Percentiles rank a stretch among this genome's conserved stretches.
phyloP scores from a whole-genome alignment of 371 early-diverging fungal species.

The Mucor piriformis region DNA sequence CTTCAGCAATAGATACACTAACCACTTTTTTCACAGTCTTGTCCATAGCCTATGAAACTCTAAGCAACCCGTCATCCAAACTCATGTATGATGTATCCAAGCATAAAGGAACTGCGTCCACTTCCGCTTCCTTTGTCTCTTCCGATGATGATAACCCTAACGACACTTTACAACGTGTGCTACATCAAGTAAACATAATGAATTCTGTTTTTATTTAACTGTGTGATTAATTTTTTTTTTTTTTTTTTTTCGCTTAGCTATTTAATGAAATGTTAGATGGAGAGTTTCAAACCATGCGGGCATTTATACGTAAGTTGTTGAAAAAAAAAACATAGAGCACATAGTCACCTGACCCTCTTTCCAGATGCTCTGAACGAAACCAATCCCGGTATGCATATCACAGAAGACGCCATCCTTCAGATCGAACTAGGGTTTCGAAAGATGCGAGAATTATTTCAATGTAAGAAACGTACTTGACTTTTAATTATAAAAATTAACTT shows the following conservation, averaged over 20 bases:
- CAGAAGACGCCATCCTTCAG: conserved; percentile 63
- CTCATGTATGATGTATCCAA: conserved; percentile 61
- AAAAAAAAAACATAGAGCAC: background rate
- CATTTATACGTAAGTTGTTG: conserved; percentile 60
- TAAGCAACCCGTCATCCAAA: conserved; percentile 58
- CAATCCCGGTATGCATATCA: conserved; percentile 59
- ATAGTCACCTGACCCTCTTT: conserved; percentile 11
- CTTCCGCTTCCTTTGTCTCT: conserved; percentile 33
- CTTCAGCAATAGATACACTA: background rate
- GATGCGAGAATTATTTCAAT: conserved; percentile 59
- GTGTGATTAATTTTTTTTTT: background rate
- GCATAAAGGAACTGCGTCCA: conserved; percentile 33
- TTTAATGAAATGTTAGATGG: conserved; percentile 72
- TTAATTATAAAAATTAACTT: background rate
- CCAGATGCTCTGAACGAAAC: conserved; percentile 54
- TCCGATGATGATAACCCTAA: conserved; percentile 34
- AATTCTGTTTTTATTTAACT: background rate
- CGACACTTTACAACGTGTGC: conserved; percentile 59
- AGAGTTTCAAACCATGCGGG: conserved; percentile 67
- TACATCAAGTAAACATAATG: conserved; percentile 53
- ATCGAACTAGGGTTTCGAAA: conserved; percentile 62
- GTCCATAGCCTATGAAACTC: conserved; percentile 64
- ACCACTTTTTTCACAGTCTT: conserved; percentile 38
- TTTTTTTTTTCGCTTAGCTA: conserved; percentile 30
- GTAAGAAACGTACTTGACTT: conserved; percentile 31